Base-by-base conservation (phyloP, 2,329 filamentous ascomycete genomes). In the Exophiala alcalophila region DNA sequence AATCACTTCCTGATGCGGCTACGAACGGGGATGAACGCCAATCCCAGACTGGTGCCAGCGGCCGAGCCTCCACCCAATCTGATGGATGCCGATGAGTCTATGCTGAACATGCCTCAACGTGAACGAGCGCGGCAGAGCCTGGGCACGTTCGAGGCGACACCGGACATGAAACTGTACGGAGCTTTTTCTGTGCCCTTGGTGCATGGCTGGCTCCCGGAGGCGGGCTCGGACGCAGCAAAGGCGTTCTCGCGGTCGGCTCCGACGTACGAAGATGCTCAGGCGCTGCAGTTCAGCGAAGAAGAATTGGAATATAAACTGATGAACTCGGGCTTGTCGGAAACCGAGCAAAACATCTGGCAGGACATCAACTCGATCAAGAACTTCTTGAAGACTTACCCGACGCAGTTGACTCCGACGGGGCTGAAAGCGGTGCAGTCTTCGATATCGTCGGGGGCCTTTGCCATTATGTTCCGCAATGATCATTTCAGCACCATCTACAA, bases 11-110 rank as follows among this genome's bases (percentile, higher is more conserved):
- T 98, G 2, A 79, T 92, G 43, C 86, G 87, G 30, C 70, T 98
- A 2, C 88, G 96, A 56, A 97, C 90, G 0, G 92, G 92, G 25
- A 95, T 98, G 86, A 98, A 97, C 58, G 91, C 97, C 44, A 98
- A 98, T 53, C 92, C 92, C 2, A 80, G 85, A 14, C 92, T 95
- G 52, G 75, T 94, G 5, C 76, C 86, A 2, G 74, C 70, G 0
- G 60, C 69, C 20, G 64, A 57, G 40, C 70, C 72, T 2, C 71
- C 73, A 31, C 73, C 59, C 24, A 63, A 62, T 32, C 47, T 63
- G 16, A 58, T 68, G 36, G 59, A 63, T 45, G 52, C 49, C 20
- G 52, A 55, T 37, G 53, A 55, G 18, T 54, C 52, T 9, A 41
- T 48, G 27, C 24, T 52, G n/a, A 31, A 47, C 32, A 19, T 50